Evolutionary conservation across 2,329 filamentous ascomycete genomes (phyloP), one percentile per base, ranked within the genome.

Genomic region (Sporothrix euskadiensis): DNA sequence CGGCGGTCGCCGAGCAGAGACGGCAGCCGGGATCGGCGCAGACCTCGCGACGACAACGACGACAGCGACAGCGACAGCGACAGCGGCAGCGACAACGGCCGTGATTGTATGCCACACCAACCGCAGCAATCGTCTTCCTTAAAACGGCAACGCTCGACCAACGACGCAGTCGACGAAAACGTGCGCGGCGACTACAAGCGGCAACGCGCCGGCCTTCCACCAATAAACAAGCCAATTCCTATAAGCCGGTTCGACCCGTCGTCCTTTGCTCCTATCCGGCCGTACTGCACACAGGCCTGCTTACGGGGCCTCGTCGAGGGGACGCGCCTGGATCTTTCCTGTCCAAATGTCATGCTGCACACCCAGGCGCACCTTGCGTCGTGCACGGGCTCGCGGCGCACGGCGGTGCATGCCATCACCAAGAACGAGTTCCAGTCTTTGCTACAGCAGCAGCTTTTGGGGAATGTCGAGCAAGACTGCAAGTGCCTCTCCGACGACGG

Each of bases 211-310:
- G 32, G 19, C 44, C 4, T 69, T 19, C 65, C 32, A n/a, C 56
- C 22, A 44, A 44, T n/a, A 7, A 41, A 35, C 41, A 32, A 39
- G 47, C 72, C 72, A 30, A 14, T 35, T 49, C 19, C 30, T 16
- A 26, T 52, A 30, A 61, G 14, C 14, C 68, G 39, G 3, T 63
- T 73, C 8, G 73, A 74, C 32, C 73, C 73, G 44, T 73, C 73
- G 52, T 69, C 71, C 16, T 74, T 74, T 22, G 22, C 39, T 26
- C 72, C 72, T n/a, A 73, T 73, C 68, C 72, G 72, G 57, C 72
- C 66, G 8, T 75, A 75, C 71, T 75, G 74, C 47, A 74, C 73
- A 19, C 74, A 75, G 44, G 72, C 73, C 35, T 75, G 74, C 41
- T 59, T 75, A 39, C 47, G 57, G 7, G 57, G 74, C 26, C 71